phyloP scores from a whole-genome alignment of 23 red algal genomes.

The Cyanidioschyzon merolae region DNA sequence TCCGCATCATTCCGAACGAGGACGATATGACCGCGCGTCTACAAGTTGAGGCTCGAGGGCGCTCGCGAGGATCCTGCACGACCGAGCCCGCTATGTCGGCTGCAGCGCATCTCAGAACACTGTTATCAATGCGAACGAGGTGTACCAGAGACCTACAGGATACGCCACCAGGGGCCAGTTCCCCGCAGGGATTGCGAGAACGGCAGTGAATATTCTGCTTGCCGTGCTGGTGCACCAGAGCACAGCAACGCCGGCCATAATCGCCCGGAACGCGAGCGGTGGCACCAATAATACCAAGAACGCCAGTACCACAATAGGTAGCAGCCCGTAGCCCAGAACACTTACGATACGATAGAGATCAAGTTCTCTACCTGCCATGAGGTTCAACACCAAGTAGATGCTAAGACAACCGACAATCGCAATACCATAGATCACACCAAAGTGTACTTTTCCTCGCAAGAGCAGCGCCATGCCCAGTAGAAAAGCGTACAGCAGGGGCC shows the following conservation, averaged over 20 bases:
- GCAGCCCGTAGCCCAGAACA: slow-evolving; percentile 80
- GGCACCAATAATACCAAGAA: slow-evolving; percentile 53
- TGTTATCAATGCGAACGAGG: slow-evolving; percentile 93
- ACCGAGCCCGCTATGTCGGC: no score
- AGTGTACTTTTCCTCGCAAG: slow-evolving; percentile 80
- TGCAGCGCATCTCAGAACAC: slow-evolving; percentile 60
- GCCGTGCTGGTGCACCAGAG: slow-evolving; percentile 87
- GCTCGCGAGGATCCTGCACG: no score
- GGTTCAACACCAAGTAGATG: slow-evolving; percentile 85
- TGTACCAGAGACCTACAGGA: slow-evolving; percentile 80
- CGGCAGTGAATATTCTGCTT: slow-evolving; percentile 84
- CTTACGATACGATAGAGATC: slow-evolving; percentile 81
- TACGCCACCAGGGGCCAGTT: slow-evolving; percentile 91
- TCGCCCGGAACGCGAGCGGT: slow-evolving; percentile 23
- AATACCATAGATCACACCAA: slow-evolving; percentile 93
- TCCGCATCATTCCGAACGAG: no score
- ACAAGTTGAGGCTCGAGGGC: no score
- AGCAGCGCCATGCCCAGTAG: slow-evolving; percentile 69
- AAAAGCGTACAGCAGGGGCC: slow-evolving; percentile 70
- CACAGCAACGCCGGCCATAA: slow-evolving; percentile 56
- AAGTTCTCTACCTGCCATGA: slow-evolving; percentile 69
- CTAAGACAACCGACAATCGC: slow-evolving; percentile 77
- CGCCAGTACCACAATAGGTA: slow-evolving; percentile 89
- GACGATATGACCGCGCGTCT: no score
- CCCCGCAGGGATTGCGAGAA: slow-evolving; percentile 52